Percentiles rank a stretch among this genome's conserved stretches.
Conservation (phyloP, 2,329 filamentous ascomycete species). For the Hymenoscyphus albidus region DNA sequence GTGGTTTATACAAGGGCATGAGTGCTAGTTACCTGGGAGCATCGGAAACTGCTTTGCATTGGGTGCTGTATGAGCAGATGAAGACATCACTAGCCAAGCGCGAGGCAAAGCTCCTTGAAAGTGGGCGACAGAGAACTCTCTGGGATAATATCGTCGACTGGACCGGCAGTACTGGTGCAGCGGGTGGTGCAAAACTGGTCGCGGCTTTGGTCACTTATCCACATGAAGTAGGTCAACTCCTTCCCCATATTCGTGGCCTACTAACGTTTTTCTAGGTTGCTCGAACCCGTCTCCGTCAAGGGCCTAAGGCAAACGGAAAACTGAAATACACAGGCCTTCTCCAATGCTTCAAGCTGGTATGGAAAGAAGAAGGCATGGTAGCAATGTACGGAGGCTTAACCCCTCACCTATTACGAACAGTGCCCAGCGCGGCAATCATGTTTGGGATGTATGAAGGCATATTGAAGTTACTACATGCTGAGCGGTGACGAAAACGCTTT, state of each 20-base stretch:
- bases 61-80: slow-evolving; percentile 91
- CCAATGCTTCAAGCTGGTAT: slow-evolving; percentile 85
- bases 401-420: slow-evolving; percentile 84
- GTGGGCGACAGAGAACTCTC: slow-evolving; percentile 58
- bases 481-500: slow-evolving; percentile 9
- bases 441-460: slow-evolving; percentile 70
- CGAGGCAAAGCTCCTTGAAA: slow-evolving; percentile 53
- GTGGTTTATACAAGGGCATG: slow-evolving; percentile 83
- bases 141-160: slow-evolving; percentile 76
- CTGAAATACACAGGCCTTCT: slow-evolving; percentile 85
- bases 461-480: slow-evolving; percentile 34
- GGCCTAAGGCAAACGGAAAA: slow-evolving; percentile 65
- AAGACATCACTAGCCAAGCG: slow-evolving; percentile 68
- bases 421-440: slow-evolving; percentile 93
- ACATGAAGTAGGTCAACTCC: slow-evolving; percentile 64
- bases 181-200: slow-evolving; percentile 80
- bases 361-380: slow-evolving; percentile 81
- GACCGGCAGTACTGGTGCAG: slow-evolving; percentile 74
- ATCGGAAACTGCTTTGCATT: slow-evolving; percentile 85
- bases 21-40: slow-evolving; percentile 90
- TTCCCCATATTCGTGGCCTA: not conserved
- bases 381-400: slow-evolving; percentile 88
- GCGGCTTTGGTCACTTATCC: slow-evolving; percentile 85
- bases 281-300: slow-evolving; percentile 79
- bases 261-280: slow-evolving; percentile 54